phyloP scores from a whole-genome alignment of 1,139 yeast species.

The Hanseniaspora sp. region DNA sequence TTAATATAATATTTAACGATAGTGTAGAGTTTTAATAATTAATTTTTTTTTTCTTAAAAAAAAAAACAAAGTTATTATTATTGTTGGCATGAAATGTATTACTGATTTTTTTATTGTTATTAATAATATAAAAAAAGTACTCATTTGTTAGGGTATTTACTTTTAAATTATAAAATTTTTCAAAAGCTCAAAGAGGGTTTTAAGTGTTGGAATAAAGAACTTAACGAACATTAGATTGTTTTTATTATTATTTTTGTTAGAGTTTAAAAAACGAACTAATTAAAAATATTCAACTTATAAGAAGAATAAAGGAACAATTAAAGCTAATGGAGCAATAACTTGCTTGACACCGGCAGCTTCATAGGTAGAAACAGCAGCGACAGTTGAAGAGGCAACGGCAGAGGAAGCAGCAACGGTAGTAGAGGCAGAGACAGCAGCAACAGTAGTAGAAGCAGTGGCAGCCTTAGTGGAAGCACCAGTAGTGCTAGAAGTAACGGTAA shows the following conservation, averaged over 20 bases:
- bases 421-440: conserved; percentile 18
- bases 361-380: conserved; percentile 30
- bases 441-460: conserved; percentile 5
- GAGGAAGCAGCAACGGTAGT: conserved; percentile 17
- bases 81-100: not conserved
- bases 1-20: too few relatives aligned
- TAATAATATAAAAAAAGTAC: too few relatives aligned
- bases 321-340: conserved; percentile 29
- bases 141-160: not conserved
- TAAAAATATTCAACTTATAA: conserved; percentile 23
- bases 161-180: too few relatives aligned
- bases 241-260: not conserved
- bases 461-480: conserved; percentile 20
- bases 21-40: too few relatives aligned
- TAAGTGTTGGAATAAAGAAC: not conserved
- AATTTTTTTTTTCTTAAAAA: too few relatives aligned
- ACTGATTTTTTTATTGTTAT: not conserved
- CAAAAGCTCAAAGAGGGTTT: not conserved
- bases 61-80: too few relatives aligned
- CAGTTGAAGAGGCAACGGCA: conserved; percentile 29
- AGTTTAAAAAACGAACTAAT: not conserved
- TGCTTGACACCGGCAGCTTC: conserved; percentile 9
- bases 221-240: not conserved
- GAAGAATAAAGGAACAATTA: conserved; percentile 31
- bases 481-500: conserved; percentile 27